Percentiles rank a stretch among this genome's conserved stretches.
Conservation (phyloP, 306 rosid genomes). For the Hippophae tibetana region DNA sequence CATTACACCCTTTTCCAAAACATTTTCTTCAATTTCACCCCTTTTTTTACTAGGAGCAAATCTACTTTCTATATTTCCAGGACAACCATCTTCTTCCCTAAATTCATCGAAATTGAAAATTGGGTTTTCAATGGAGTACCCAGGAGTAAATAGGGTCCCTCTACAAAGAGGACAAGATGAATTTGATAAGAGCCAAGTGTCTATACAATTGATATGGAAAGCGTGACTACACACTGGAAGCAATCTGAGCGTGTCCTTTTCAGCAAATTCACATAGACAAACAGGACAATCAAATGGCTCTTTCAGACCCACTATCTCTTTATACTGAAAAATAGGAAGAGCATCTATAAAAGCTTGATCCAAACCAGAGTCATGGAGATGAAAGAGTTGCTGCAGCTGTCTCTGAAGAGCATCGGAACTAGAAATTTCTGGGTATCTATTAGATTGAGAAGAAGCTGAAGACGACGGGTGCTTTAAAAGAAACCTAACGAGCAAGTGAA, state of each 20-base stretch:
- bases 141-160: constrained; percentile 64
- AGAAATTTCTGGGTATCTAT: constrained; percentile 61
- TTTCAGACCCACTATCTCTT: constrained; percentile 77
- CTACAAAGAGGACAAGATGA: constrained; percentile 95
- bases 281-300: constrained; percentile 96
- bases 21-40: constrained; percentile 58
- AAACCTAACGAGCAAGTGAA: constrained; percentile 89
- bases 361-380: constrained; percentile 89
- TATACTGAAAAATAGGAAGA: constrained; percentile 88
- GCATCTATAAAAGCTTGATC: constrained; percentile 98
- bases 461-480: constrained; percentile 75
- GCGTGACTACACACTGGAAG: constrained; percentile 97
- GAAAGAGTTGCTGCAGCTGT: constrained; percentile 91
- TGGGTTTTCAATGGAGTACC: constrained; percentile 59
- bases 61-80: constrained; percentile 41
- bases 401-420: constrained; percentile 86
- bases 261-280: constrained; percentile 79
- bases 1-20: constrained; percentile 52
- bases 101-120: constrained; percentile 68
- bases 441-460: constrained; percentile 48
- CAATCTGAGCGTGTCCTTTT: constrained; percentile 78
- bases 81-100: constrained; percentile 62
- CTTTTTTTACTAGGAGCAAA: constrained; percentile 41
- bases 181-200: constrained; percentile 90
- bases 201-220: constrained; percentile 82